Conservation (phyloP, 2,329 filamentous ascomycete species). For the Fusarium praegraminearum region DNA sequence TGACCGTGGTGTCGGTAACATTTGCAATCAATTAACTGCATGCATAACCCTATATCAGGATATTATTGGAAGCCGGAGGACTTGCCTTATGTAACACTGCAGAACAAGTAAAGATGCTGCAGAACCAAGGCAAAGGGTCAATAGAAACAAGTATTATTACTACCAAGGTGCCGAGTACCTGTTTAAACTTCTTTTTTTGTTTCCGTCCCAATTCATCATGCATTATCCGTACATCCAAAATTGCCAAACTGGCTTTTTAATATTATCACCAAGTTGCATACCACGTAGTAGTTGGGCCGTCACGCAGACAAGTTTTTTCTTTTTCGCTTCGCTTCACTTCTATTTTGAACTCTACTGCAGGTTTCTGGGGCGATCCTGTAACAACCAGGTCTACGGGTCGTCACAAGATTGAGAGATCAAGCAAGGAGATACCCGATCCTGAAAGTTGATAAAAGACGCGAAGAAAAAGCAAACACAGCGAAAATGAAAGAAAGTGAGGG, state of each 20-base stretch:
- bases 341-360: neutral
- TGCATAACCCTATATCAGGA: constrained; percentile 1
- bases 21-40: constrained; percentile 15
- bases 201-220: constrained; percentile 7
- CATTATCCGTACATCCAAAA: neutral
- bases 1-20: constrained; percentile 21
- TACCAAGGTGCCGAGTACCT: no score
- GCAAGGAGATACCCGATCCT: constrained; percentile 19
- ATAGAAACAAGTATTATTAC: constrained; percentile 11
- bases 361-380: constrained; percentile 1
- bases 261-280: neutral
- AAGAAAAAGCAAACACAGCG: constrained; percentile 9
- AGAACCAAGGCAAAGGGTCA: constrained; percentile 26
- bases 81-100: constrained; percentile 17
- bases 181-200: neutral
- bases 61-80: constrained; percentile 14
- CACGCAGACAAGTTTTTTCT: constrained; percentile 24
- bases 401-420: constrained; percentile 15
- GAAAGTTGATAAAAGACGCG: constrained; percentile 28
- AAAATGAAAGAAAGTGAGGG: constrained; percentile 2
- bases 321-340: neutral
- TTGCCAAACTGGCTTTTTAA: neutral
- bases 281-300: neutral
- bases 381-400: neutral
- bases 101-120: constrained; percentile 11